Evolutionary conservation across 2,329 filamentous ascomycete genomes (phyloP).

Genomic region (Cladosporium velox): DNA sequence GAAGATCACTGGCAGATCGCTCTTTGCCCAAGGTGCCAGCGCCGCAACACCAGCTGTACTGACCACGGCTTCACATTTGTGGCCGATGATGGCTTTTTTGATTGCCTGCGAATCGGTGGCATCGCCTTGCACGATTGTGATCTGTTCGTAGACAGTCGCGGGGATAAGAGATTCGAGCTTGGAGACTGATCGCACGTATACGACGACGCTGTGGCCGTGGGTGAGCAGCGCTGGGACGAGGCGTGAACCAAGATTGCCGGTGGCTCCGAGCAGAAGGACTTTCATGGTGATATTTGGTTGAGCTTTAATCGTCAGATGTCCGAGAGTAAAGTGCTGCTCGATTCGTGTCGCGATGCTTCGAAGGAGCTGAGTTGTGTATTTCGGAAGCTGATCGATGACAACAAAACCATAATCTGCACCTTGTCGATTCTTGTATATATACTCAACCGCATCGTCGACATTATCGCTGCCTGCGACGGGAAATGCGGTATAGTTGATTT

Average conservation of each 20-base stretch:
- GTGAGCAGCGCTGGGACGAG: constrained; percentile 35
- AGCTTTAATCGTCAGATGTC: neutral
- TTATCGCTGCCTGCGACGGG: neutral
- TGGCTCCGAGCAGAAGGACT: constrained; percentile 27
- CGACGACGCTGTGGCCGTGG: constrained; percentile 41
- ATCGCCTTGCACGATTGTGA: constrained; percentile 43
- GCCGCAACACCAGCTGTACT: constrained; percentile 44
- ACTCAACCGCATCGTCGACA: neutral
- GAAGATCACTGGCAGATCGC: constrained; percentile 42
- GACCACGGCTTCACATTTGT: constrained; percentile 44
- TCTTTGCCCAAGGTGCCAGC: constrained; percentile 42
- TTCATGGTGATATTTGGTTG: constrained; percentile 16
- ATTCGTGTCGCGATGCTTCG: neutral
- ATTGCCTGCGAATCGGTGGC: constrained; percentile 41
- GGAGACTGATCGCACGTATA: constrained; percentile 42
- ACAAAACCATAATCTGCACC: neutral
- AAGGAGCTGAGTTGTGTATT: neutral
- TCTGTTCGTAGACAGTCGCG: constrained; percentile 33
- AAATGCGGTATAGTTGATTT: neutral
- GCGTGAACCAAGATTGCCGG: constrained; percentile 27
- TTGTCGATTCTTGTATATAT: neutral
- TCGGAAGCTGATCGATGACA: neutral
- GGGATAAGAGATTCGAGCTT: constrained; percentile 44
- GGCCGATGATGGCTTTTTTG: constrained; percentile 40
- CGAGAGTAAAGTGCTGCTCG: neutral